Base-by-base conservation (phyloP, 768 basidiomycete species). In the Russula vinacea region DNA sequence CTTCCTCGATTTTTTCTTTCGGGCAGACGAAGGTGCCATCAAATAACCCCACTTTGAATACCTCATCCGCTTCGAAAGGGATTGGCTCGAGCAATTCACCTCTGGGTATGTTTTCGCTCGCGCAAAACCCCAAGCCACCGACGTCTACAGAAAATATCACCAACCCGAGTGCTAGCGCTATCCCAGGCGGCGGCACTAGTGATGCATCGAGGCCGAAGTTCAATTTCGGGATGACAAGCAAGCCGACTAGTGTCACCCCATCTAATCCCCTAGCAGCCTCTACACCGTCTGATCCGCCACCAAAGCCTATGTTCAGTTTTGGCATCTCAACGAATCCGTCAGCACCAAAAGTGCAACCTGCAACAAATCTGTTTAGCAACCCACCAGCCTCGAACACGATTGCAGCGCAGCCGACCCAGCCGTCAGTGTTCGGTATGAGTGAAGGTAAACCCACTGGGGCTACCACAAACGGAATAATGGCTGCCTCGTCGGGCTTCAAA, bases 201-300 rank as follows among this genome's bases (percentile, higher is more conserved):
- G 63, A 56, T 55, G 44, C 56, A 52, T 32, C 59, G n/a, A 65
- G 63, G 56, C 64, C 65, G 49, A 68, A 67, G 35, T 68, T 70
- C 35, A 47, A 68, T 47, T 71, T 71, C 53, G 60, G 61, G n/a
- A 59, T 72, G 50, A 47, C 65, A 35, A 62, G 49, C 39, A 67
- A 65, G 47, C 51, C 68, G 22, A 50, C 69, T 32, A 35, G 37
- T 42, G 26, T 56, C 14, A 51, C 63, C 17, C 19, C 47, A 26
- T 55, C 65, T 3, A 62, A 66, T 9, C 32, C 52, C 32, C 65
- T 67, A 42, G 60, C 33, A 56, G 6, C 59, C 55, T 10, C 61
- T 19, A 11, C 61, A 35, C 9, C 68, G 8, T 58, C 62, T 22
- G 58, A 51, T 56, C 17, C 42, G 7, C 19, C n/a, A 17, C n/a